Evolutionary conservation across 345 rosid species (phyloP), one percentile per base, ranked within the genome.

Genomic region (Camelina neglecta): DNA sequence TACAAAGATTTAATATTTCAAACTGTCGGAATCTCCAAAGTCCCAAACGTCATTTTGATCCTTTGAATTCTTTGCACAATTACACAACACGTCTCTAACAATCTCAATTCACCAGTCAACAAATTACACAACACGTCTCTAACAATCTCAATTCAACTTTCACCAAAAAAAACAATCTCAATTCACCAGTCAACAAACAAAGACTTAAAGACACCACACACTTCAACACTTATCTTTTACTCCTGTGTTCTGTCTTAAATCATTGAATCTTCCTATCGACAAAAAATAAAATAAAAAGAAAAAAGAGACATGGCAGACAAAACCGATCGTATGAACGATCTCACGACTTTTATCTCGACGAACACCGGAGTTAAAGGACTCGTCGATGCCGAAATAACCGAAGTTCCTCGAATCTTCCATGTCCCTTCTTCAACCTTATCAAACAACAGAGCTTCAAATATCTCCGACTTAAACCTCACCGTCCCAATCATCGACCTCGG

Each of bases 351-450:
- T 26, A 73, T 79, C 26, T 79, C 81, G 1, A 60, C 67, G 35
- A 60, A 64, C 55, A 5, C 80, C 21, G 82, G 87, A 15, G 87
- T 82, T 38, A 80, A 77, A 68, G 87, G 80, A 31, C 82, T 82
- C 31, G 82, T 82, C 3, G 82, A 84, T 42, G 56, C 76, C 1
- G 65, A 78, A 11, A 42, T 84, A 35, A 69, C 78, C 23, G 55
- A 81, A 6, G 47, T 84, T 68, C 86, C 86, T 15, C 67, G 55
- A 33, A 41, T 77, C 1, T 84, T 84, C 12, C 75, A 62, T 48
- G 29, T 45, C 15, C 72, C 81, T 57, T 41, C 76, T 63, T 71
- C 75, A 2, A 47, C 45, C 7, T 11, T 70, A 21, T 23, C 59
- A 9, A 41, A 71, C 39, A 68, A 62, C 61, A 63, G 11, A 63